Evolutionary conservation across 2,329 filamentous ascomycete species (phyloP).

Genomic region (Colletotrichum sp.): DNA sequence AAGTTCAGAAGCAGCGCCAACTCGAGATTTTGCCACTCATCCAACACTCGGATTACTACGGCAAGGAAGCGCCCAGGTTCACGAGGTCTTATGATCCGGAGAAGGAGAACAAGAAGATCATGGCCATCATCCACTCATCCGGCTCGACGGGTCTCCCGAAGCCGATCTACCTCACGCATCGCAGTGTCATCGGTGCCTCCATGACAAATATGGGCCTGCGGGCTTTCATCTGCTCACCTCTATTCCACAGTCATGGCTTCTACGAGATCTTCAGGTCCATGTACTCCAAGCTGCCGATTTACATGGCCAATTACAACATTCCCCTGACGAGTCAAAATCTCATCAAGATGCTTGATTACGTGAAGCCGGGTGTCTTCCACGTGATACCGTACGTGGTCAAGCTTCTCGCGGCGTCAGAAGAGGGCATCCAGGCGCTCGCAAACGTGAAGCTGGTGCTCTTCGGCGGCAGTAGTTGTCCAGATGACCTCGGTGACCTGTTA

Average conservation of each 20-base stretch:
- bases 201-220: slow-evolving; percentile 39
- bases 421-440: slow-evolving; percentile 43
- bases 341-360: slow-evolving; percentile 42
- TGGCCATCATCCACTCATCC: slow-evolving; percentile 33
- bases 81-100: not conserved
- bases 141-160: slow-evolving; percentile 68
- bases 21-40: not conserved
- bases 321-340: slow-evolving; percentile 58
- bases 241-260: slow-evolving; percentile 65
- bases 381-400: slow-evolving; percentile 58
- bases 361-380: slow-evolving; percentile 43
- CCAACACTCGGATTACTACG: not conserved
- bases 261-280: slow-evolving; percentile 59
- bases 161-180: slow-evolving; percentile 63
- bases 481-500: slow-evolving; percentile 44
- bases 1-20: not conserved
- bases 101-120: not conserved
- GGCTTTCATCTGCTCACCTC: slow-evolving; percentile 59
- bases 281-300: slow-evolving; percentile 51
- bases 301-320: slow-evolving; percentile 57
- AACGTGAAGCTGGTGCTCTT: slow-evolving; percentile 47
- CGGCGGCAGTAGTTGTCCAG: slow-evolving; percentile 50
- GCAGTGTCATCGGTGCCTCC: slow-evolving; percentile 52
- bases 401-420: slow-evolving; percentile 51
- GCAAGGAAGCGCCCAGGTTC: not conserved